phyloP scores from a whole-genome alignment of 140 eudicot species.

The Senecio squalidus region DNA sequence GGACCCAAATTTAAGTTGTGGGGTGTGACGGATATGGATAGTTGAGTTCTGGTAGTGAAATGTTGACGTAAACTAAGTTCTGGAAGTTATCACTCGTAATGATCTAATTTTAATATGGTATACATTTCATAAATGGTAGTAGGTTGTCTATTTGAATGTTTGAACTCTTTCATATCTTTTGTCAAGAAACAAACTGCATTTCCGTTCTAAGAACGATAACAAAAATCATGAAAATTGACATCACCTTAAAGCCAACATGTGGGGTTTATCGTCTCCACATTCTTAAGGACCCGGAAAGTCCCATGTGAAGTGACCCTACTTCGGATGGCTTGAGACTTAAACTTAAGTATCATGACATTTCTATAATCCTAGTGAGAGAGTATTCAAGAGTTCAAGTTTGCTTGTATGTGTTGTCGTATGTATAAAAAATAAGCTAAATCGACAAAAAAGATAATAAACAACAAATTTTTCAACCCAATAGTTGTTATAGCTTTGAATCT shows the following conservation, averaged over 20 bases:
- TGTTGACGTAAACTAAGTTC: too few relatives aligned
- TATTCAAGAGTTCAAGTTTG: background rate
- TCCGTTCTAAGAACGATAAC: background rate
- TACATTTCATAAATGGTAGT: too few relatives aligned
- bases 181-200: background rate
- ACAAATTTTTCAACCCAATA: background rate
- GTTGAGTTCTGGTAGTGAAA: too few relatives aligned
- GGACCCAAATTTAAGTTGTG: too few relatives aligned
- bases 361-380: background rate
- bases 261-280: constrained; percentile 19
- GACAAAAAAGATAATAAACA: background rate
- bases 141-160: background rate
- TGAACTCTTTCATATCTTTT: background rate
- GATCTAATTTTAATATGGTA: too few relatives aligned
- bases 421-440: background rate
- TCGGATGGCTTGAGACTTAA: background rate
- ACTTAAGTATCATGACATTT: background rate
- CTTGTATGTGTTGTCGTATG: background rate
- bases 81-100: too few relatives aligned
- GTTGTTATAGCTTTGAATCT: too few relatives aligned
- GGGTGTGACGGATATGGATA: too few relatives aligned
- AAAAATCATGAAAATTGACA: constrained; percentile 4
- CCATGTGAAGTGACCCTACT: constrained; percentile 16
- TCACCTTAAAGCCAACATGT: constrained; percentile 13
- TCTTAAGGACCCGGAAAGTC: background rate